Percentiles rank a stretch among this genome's conserved stretches.
Conservation (phyloP, 23 red algal genomes). For the Chondrus crispus region DNA sequence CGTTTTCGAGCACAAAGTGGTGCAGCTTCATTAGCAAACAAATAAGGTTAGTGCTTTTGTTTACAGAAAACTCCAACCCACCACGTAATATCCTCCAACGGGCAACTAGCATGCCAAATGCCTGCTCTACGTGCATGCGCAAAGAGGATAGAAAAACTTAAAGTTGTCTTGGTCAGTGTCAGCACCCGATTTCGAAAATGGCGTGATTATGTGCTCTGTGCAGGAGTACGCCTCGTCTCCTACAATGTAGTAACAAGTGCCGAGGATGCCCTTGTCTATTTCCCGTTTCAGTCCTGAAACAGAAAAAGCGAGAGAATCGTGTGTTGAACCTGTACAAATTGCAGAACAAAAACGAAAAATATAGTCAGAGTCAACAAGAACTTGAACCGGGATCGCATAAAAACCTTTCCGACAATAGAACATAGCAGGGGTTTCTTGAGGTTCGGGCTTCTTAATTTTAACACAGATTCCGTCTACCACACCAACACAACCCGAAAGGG, state of each 20-base stretch:
- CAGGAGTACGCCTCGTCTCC: neutral
- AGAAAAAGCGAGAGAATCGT: neutral
- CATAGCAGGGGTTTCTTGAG: neutral
- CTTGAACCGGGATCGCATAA: neutral
- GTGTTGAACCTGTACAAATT: neutral
- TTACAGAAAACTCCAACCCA: neutral
- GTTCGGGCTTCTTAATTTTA: neutral
- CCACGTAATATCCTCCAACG: neutral
- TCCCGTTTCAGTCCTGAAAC: neutral
- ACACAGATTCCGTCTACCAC: neutral
- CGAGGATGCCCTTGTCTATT: neutral
- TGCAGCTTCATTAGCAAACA: neutral
- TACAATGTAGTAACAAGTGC: neutral
- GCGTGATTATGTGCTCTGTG: neutral
- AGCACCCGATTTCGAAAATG: neutral
- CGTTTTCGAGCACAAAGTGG: neutral
- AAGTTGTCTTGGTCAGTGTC: neutral
- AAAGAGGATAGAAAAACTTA: neutral
- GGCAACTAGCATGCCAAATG: neutral
- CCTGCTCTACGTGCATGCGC: neutral
- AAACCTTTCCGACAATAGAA: slow-evolving; percentile 16
- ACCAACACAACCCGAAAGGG: neutral
- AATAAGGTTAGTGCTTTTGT: neutral
- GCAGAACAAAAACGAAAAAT: neutral
- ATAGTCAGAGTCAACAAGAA: neutral